Evolutionary conservation across 108 stramenopile species (phyloP), one percentile per base, ranked within the genome.

Genomic region (Cylindrotheca fusiformis): DNA sequence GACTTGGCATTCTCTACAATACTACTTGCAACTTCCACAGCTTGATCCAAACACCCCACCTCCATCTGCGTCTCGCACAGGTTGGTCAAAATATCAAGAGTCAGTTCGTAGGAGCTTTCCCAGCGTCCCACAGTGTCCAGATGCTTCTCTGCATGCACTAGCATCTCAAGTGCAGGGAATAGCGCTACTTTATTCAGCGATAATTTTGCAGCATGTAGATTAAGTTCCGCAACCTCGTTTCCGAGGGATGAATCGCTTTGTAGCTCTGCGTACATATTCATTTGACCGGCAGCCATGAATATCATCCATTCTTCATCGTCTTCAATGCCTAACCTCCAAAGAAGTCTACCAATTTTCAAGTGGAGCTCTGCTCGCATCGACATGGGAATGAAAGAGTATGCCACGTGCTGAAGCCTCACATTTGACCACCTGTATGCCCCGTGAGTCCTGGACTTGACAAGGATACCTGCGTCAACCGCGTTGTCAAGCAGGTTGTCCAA

Each of bases 281-380:
- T 22, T 52, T 76, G 70, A 54, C 76, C 60, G 2, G 75, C 74
- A 2, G 71, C 65, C 65, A 80, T 25, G 55, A 75, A 80, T 1
- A 71, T 17, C 60, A 68, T 65, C 74, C 74, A 76, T 48, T 61
- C 52, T 22, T 60, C 50, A 3, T 56, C 69, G 6, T 52, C 6
- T 17, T n/a, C 32, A 19, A 32, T 10, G 24, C 55, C 21, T 32
- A 64, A 54, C 23, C 63, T 18, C 71, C 60, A 63, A 21, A 80
- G 21, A 4, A 68, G 25, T 22, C 26, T 48, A 30, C 79, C 79
- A 12, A 80, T 44, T 6, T 32, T 27, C 31, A 58, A 29, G 27
- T 80, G 79, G 6, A 75, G 27, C 21, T 19, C 3, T 2, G 24
- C 10, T 12, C 51, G 28, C 23, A 24, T 8, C 6, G 52, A 21